These are phyloP conservation scores for Mortierella sp. DNA, from an alignment of 371 early-diverging fungal species.

Conservation along the genomic window DNA sequence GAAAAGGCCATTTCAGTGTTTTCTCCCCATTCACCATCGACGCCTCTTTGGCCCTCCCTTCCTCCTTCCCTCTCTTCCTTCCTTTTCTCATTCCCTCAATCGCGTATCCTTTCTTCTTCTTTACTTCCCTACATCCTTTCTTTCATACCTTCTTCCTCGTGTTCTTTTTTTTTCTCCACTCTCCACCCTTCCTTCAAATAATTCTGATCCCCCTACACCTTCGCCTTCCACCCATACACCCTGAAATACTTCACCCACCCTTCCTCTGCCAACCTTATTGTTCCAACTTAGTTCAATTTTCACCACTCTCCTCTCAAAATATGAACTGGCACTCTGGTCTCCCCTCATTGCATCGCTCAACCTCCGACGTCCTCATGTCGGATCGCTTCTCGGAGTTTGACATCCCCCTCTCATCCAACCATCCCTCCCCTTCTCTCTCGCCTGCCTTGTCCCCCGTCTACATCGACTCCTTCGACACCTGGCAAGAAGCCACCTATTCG, in stretches of 20 bases:
- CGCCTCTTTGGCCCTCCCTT: neutral
- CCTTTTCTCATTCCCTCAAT: neutral
- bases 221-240: neutral
- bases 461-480: neutral
- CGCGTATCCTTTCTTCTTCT: neutral
- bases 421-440: constrained; percentile 2
- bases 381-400: neutral
- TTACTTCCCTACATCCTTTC: neutral
- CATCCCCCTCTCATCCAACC: neutral
- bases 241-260: neutral
- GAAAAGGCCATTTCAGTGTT: neutral
- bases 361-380: neutral
- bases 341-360: neutral
- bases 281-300: neutral
- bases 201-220: neutral
- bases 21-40: neutral
- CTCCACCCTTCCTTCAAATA: neutral
- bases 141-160: neutral
- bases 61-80: neutral
- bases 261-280: neutral
- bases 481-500: neutral
- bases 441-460: neutral
- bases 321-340: constrained; percentile 12
- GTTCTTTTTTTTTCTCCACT: neutral
- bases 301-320: neutral